Evolutionary conservation across 2,329 filamentous ascomycete genomes (phyloP), one percentile per base, ranked within the genome.

Genomic region (Pestalotiopsis sp.): DNA sequence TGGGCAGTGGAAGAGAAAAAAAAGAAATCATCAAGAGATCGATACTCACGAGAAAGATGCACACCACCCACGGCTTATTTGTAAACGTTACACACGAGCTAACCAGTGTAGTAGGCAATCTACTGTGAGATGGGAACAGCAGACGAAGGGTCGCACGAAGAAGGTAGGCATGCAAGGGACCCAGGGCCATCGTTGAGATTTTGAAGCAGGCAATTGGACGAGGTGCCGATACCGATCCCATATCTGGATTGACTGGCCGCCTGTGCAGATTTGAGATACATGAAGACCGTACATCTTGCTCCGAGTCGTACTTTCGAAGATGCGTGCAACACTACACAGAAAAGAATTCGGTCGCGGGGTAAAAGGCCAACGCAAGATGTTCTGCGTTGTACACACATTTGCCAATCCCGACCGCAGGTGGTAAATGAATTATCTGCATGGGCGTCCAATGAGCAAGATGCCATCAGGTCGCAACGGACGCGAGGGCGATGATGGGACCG

Each of bases 151-250:
- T 31, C 31, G 58, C 58, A 27, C 58, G 25, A 60, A 36, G 31
- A 36, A 36, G 31, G 31, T 36, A 36, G 31, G 31, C 31, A 59
- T 66, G 64, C 64, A 66, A 66, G 64, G 64, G 64, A 56, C 64
- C 20, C 36, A 60, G 58, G 38, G 4, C 56, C 23, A 66, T 59
- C 20, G 23, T 57, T 66, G 63, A 49, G 9, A 52, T 9, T n/a
- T 31, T 36, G 3, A 4, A 36, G 25, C 41, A 66, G 20, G 25
- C 25, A 39, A 38, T 62, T 62, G 27, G 63, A 27, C 57, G 61
- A 62, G 59, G 25, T 64, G 49, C 63, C 31, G 41, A 38, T 57
- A 66, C 52, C 49, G 49, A 57, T 66, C 45, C 45, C 45, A 57
- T 66, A 20, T 60, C 17, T 66, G 27, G 64, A 25, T n/a, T 56